phyloP scores from a whole-genome alignment of 2,329 filamentous ascomycete genomes.

The Trichophyton equinum region DNA sequence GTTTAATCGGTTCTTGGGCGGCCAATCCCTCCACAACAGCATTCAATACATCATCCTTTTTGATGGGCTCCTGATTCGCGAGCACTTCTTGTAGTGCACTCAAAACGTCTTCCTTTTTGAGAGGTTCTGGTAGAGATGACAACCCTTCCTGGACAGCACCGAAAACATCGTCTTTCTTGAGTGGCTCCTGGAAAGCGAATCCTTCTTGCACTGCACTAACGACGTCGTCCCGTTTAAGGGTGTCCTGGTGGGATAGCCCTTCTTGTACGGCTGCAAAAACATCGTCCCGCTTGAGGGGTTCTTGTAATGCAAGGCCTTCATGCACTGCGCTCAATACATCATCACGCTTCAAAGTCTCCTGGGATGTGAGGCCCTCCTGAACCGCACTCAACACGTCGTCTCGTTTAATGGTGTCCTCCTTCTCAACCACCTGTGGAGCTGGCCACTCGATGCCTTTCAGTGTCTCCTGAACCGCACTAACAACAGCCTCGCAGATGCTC shows the following conservation, averaged over 20 bases:
- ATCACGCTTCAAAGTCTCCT: conserved; percentile 40
- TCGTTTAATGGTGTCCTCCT: conserved; percentile 11
- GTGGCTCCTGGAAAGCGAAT: conserved; percentile 61
- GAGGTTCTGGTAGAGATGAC: conserved; percentile 10
- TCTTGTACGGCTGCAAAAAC: conserved; percentile 19
- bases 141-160: conserved; percentile 19
- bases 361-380: conserved; percentile 21
- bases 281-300: conserved; percentile 14
- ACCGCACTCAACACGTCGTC: conserved; percentile 19
- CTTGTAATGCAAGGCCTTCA: conserved; percentile 73
- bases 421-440: conserved; percentile 34
- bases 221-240: conserved; percentile 38
- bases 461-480: conserved; percentile 72
- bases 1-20: conserved; percentile 6
- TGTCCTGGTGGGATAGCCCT: conserved; percentile 24
- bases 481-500: conserved; percentile 69
- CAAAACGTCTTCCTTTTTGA: conserved; percentile 17
- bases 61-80: conserved; percentile 29
- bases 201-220: conserved; percentile 66
- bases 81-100: conserved; percentile 19
- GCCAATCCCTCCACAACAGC: conserved; percentile 69
- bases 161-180: conserved; percentile 59
- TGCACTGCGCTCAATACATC: conserved; percentile 52
- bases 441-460: conserved; percentile 74
- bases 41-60: conserved; percentile 70